A percentile compares a stretch with the other conserved stretches of the same genome.
Evolutionary conservation across 177 flowering plant genomes (phyloP).

Genomic region (Telopea speciosissima): DNA sequence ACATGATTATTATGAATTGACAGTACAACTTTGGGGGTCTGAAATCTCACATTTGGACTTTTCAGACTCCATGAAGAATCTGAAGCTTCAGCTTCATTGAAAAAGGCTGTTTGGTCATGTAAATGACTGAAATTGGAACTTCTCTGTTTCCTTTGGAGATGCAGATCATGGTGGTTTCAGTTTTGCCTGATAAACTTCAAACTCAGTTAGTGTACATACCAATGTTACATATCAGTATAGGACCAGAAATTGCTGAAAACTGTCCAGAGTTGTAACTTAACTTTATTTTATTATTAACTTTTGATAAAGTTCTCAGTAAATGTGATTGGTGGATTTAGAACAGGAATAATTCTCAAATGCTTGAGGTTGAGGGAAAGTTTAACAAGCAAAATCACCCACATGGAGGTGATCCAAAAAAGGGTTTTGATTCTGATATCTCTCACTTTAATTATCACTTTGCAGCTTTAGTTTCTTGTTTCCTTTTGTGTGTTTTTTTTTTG

Average conservation of each 20-base stretch:
- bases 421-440: conserved; percentile 3
- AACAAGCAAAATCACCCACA: conserved; percentile 11
- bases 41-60: conserved; percentile 53
- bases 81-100: too few relatives aligned
- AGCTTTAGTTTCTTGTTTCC: conserved; percentile 26
- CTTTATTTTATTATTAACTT: too few relatives aligned
- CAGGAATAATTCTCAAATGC: neutral
- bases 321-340: too few relatives aligned
- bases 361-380: neutral
- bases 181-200: neutral
- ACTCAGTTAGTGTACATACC: neutral
- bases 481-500: neutral
- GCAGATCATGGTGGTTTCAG: neutral
- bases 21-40: conserved; percentile 11
- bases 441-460: conserved; percentile 28
- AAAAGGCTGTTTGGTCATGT: conserved; percentile 37
- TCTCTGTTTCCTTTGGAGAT: neutral
- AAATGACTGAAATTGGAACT: conserved; percentile 21
- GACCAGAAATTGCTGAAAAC: neutral
- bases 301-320: too few relatives aligned
- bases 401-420: conserved; percentile 16
- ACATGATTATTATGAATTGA: neutral
- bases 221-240: neutral
- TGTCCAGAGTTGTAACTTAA: too few relatives aligned
- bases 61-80: too few relatives aligned